Percentiles rank a stretch among this genome's conserved stretches.
phyloP scores from a whole-genome alignment of 2,329 filamentous ascomycete genomes.

The Fusarium nisikadoi region DNA sequence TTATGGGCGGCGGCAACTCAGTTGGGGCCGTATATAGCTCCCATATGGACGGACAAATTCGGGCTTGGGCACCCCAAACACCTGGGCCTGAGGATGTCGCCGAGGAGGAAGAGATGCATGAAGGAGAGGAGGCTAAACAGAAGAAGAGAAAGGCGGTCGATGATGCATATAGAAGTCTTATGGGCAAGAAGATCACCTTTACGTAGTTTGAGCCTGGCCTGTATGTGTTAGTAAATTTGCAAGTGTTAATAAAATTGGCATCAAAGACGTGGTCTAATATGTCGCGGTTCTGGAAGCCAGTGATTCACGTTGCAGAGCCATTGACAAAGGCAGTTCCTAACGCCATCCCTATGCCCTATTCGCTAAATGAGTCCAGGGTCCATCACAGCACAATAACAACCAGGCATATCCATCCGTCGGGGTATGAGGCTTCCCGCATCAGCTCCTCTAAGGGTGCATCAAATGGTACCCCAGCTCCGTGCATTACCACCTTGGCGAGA shows the following conservation, averaged over 20 bases:
- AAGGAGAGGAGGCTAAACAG: conserved; percentile 59
- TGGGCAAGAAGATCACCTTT: conserved; percentile 77
- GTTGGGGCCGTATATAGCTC: conserved; percentile 77
- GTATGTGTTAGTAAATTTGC: neutral
- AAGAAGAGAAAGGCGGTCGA: conserved; percentile 82
- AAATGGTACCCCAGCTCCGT: conserved; percentile 87
- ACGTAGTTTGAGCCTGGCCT: conserved; percentile 40
- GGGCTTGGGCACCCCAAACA: conserved; percentile 76
- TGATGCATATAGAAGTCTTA: conserved; percentile 81
- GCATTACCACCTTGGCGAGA: conserved; percentile 84
- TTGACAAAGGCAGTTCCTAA: conserved; percentile 11
- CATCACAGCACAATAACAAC: conserved; percentile 76
- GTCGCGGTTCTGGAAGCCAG: neutral
- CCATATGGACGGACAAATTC: conserved; percentile 85
- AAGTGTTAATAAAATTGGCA: neutral
- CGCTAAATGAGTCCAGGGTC: neutral
- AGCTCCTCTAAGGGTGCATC: conserved; percentile 82
- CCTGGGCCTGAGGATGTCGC: conserved; percentile 62
- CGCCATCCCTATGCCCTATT: conserved; percentile 28
- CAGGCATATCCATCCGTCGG: conserved; percentile 91
- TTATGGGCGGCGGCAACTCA: conserved; percentile 66
- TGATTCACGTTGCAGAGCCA: conserved; percentile 1
- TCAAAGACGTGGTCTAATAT: conserved; percentile 6
- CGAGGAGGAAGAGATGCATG: conserved; percentile 55
- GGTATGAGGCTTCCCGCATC: conserved; percentile 83